Evolutionary conservation across 306 rosid genomes (phyloP), one percentile per base, ranked within the genome.

Genomic region (Acacia confusa): DNA sequence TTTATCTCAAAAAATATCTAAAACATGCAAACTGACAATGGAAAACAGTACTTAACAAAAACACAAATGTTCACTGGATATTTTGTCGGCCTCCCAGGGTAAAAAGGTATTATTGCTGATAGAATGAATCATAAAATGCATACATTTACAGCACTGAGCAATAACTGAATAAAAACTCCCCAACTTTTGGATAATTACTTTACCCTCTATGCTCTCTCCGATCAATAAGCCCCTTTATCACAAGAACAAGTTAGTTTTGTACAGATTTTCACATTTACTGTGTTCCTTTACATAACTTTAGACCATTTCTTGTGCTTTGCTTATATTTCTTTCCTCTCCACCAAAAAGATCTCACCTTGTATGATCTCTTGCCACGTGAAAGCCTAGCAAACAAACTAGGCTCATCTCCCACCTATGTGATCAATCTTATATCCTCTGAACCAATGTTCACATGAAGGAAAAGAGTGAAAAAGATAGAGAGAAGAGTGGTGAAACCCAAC

Each of bases 231-330:
- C 80, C 74, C 58, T 57, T 73, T 72, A 61, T 77, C 79, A 72
- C 68, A 77, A 83, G 81, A 81, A 84, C 82, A 43, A 74, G 32
- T 34, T 36, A 53, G 11, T 72, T 87, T 75, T 87, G 82, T 84
- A 82, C 86, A 79, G 2, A 72, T 40, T 84, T 87, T 87, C 84
- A 84, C 88, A 87, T 58, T 72, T 79, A 79, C 60, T 71, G 68
- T 61, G 76, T 72, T 71, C 34, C 25, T 69, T 79, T 75, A 82
- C 72, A 17, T 68, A 74, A 69, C 48, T 25, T 41, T 44, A 76
- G 68, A 53, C 77, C 25, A 4, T 67, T 34, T 41, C 80, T 69
- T 38, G 52, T 55, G 34, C 74, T 76, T 79, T 72, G 60, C 68
- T 66, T 58, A 48, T 58, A 58, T 63, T 40, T 72, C 32, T 73